These are phyloP conservation scores for Ligustrum vulgare DNA, from an alignment of 257 asterid genomes.

Conservation along the genomic window DNA sequence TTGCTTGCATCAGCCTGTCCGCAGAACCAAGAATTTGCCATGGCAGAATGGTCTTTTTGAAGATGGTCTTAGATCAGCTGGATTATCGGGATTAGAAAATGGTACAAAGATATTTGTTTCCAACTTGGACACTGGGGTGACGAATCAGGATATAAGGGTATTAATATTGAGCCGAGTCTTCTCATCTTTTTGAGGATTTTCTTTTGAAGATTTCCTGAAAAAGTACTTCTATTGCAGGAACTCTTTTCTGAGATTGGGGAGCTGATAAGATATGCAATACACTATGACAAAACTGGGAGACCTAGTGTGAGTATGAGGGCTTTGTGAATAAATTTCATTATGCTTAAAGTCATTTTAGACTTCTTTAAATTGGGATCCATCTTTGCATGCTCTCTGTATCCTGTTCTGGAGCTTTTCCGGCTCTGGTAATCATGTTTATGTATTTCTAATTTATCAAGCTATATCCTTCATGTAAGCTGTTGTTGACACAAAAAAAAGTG, in stretches of 20 bases:
- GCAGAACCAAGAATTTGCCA: conserved; percentile 72
- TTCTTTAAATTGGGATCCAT: neutral
- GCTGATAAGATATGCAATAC: conserved; percentile 73
- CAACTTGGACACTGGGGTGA: conserved; percentile 77
- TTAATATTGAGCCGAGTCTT: conserved; percentile 27
- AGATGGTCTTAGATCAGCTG: conserved; percentile 88
- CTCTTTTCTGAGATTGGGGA: conserved; percentile 88
- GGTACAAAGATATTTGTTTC: conserved; percentile 67
- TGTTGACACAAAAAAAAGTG: neutral
- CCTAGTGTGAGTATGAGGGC: conserved; percentile 70
- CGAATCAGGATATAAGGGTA: conserved; percentile 96
- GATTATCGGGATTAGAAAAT: conserved; percentile 61
- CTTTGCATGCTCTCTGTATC: neutral
- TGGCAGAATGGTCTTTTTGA: conserved; percentile 89
- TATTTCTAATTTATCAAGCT: neutral
- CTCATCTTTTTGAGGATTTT: conserved; percentile 34
- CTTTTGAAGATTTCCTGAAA: conserved; percentile 45
- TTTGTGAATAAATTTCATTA: neutral
- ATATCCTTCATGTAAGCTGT: neutral
- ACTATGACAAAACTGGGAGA: conserved; percentile 83
- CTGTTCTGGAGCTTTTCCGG: neutral
- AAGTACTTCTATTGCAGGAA: conserved; percentile 63
- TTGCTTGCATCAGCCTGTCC: conserved; percentile 85
- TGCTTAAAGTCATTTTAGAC: neutral
- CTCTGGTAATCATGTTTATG: neutral